Evolutionary conservation across 306 rosid species (phyloP), one percentile per base, ranked within the genome.

Genomic region (Cucumis melo): DNA sequence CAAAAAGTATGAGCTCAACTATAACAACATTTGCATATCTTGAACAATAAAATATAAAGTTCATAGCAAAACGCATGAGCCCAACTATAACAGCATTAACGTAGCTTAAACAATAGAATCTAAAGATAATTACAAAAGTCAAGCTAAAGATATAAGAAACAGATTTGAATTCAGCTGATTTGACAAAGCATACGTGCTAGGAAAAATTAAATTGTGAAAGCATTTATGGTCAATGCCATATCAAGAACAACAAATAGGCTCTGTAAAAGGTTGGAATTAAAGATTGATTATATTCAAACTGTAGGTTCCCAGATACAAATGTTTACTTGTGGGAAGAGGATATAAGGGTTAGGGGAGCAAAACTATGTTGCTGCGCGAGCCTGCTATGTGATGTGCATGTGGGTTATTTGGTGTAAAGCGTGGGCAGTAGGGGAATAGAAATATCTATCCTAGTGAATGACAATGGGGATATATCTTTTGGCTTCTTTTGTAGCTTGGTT

Each of bases 51-150:
- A 7, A 71, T 48, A 39, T 14, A 23, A 44, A 10, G 77, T 79
- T 62, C 86, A 83, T 60, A 11, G 71, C 57, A 71, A 74, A 80
- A 77, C 53, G 62, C 44, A 58, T 56, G 78, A 74, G 61, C 55
- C 62, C 54, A 79, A 67, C 73, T 8, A 16, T 15, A 19, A 23
- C 21, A 24, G n/a, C 10, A 50, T 23, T 71, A 24, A 39, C 58
- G 16, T 70, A 14, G 24, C 21, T 71, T 71, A 58, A 48, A 46
- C 54, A 67, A 41, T 41, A 41, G 23, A 12, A 70, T 48, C 39
- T 13, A 71, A 42, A 71, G 55, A 23, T 24, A 13, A 8, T 36
- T 14, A 23, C 4, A 17, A 44, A 68, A 21, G 19, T 46, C 39
- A 46, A 23, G 57, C n/a, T 12, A 36, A 65, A 54, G 24, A 41